Evolutionary conservation across 768 basidiomycete genomes (phyloP).

Genomic region (Clathrus columnatus): DNA sequence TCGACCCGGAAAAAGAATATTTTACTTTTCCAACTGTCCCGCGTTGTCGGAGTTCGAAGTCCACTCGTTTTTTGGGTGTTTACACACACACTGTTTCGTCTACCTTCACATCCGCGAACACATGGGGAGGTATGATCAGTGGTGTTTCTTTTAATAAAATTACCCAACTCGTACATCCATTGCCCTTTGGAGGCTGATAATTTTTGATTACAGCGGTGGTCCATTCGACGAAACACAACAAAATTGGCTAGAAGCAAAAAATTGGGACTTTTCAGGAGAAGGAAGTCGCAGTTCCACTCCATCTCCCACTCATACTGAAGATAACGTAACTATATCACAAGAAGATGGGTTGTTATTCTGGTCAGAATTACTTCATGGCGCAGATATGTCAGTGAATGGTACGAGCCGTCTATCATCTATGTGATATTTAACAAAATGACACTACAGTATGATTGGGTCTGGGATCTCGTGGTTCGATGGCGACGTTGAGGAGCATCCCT

Average conservation of each 20-base stretch:
- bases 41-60: no score
- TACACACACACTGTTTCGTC: no score
- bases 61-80: no score
- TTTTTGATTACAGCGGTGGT: background rate
- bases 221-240: background rate
- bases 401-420: background rate
- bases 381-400: conserved; percentile 11
- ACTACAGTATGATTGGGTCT: background rate
- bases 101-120: no score
- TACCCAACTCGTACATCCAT: no score
- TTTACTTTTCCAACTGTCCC: no score
- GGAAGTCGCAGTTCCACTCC: background rate
- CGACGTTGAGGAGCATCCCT: background rate
- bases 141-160: background rate
- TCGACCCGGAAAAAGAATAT: no score
- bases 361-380: conserved; percentile 11
- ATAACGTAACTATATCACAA: conserved; percentile 1
- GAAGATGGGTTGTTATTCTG: conserved; percentile 14
- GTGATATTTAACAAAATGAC: background rate
- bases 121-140: background rate
- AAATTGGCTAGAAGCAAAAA: background rate
- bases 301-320: background rate
- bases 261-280: background rate
- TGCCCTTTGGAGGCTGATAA: background rate
- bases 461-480: no score